These are phyloP conservation scores for Epichloe gansuensis DNA, from an alignment of 2,329 filamentous ascomycete genomes.

Conservation along the genomic window DNA sequence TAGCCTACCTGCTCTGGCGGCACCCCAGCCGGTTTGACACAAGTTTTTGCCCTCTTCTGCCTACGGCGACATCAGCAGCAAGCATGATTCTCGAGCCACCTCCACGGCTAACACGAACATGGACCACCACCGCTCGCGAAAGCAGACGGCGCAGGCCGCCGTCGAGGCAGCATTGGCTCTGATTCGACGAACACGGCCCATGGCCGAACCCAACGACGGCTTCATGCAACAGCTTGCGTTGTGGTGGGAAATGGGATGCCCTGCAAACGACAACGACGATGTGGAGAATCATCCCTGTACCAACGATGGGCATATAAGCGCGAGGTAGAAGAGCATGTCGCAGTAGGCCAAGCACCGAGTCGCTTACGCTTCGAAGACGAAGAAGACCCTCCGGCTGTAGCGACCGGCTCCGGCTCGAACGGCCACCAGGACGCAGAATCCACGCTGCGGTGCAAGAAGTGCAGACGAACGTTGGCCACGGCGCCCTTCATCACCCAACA, in stretches of 20 bases:
- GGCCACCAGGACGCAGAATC: conserved; percentile 9
- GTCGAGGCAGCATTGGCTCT: conserved; percentile 52
- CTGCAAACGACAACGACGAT: conserved; percentile 29
- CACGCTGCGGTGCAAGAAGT: conserved; percentile 74
- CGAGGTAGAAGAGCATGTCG: conserved; percentile 46
- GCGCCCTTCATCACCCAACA: conserved; percentile 56
- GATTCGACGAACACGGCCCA: conserved; percentile 56
- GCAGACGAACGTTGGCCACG: conserved; percentile 53
- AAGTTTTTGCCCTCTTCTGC: conserved; percentile 19
- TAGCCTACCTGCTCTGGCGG: conserved; percentile 73
- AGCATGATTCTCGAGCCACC: neutral
- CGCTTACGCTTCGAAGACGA: conserved; percentile 76
- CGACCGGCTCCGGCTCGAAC: neutral
- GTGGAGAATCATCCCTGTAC: conserved; percentile 62
- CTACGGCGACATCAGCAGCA: conserved; percentile 8
- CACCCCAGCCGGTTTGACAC: conserved; percentile 41
- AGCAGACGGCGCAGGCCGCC: conserved; percentile 33
- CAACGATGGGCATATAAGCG: conserved; percentile 55
- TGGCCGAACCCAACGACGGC: conserved; percentile 80
- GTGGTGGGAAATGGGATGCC: conserved; percentile 79
- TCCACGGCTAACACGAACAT: conserved; percentile 3
- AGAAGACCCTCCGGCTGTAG: conserved; percentile 32
- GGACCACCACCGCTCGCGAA: conserved; percentile 9
- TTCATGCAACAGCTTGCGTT: conserved; percentile 84
- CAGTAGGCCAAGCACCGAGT: conserved; percentile 67